Base-by-base conservation (phyloP, 805 yeast species). In the Grigorovia transvaalensis region DNA sequence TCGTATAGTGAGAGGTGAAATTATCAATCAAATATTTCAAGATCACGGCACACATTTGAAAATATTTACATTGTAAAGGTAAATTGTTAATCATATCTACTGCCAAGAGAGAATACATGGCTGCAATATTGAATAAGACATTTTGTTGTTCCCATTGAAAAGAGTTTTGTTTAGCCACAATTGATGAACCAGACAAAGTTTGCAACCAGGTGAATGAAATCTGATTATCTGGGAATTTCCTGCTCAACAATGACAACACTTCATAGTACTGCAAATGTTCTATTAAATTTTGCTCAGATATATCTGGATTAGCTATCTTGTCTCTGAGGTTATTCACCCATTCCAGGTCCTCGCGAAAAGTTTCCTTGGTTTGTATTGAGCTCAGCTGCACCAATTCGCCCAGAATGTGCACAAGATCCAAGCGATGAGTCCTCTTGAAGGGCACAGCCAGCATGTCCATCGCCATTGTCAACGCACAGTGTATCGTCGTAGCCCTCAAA, bases 11-110 rank as follows among this genome's bases (percentile, higher is more conserved):
- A 19, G 35, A 11, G 18, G 45, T 41, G 56, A 29, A 23, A 58
- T 54, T 9, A 62, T 59, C 1, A 61, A 54, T 11, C 11, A 79
- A 61, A 33, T 59, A 54, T 45, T 74, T 70, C 58, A 84, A 81
- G 52, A 79, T 72, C 0, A 96, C 89, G 0, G 95, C 89, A 1
- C 93, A 77, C 47, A 68, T 66, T 65, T 88, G 96, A 61, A 82
- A 85, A 56, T 74, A 77, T 4, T 74, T 66, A 54, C 88, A 85
- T 47, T 55, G 51, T 13, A 47, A 30, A 17, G 51, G 47, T 29
- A 50, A 12, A 0, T 85, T 84, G 1, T 78, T 81, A 4, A 72
- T 76, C 6, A 65, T 56, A 35, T 35, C 48, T 12, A 71, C 60
- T 0, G 84, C 95, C 49, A 81, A 56, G 40, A 74, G 76, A 0